phyloP scores from a whole-genome alignment of 2,329 filamentous ascomycete genomes.

The Ramularia collo-cygni region DNA sequence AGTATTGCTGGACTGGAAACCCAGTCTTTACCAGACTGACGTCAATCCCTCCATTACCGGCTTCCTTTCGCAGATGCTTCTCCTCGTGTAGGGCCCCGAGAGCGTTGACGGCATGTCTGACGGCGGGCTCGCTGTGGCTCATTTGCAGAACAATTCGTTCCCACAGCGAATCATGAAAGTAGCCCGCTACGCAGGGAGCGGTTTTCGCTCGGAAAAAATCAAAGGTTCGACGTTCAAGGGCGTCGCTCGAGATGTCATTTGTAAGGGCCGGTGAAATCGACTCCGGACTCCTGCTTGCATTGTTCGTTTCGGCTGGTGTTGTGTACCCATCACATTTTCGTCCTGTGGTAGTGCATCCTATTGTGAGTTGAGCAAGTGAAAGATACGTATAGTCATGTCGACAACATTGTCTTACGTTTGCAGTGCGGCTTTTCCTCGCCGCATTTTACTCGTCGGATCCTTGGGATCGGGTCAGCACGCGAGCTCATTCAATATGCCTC shows the following conservation, averaged over 20 bases:
- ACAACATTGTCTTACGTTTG: too few relatives aligned
- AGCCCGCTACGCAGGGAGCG: conserved; percentile 23
- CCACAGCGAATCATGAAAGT: conserved; percentile 27
- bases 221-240: conserved; percentile 25
- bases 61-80: conserved; percentile 14
- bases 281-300: conserved; percentile 9
- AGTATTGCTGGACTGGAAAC: conserved; percentile 27
- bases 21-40: conserved; percentile 18
- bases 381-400: too few relatives aligned
- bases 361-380: too few relatives aligned
- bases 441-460: conserved; percentile 52
- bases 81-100: conserved; percentile 28
- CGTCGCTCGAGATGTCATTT: conserved; percentile 19
- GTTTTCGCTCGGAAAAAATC: conserved; percentile 26
- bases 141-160: conserved; percentile 27
- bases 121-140: conserved; percentile 25
- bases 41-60: conserved; percentile 13
- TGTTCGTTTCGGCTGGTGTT: conserved; percentile 8
- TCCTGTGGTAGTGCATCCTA: conserved; percentile 50
- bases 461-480: conserved; percentile 20
- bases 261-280: conserved; percentile 15
- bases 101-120: conserved; percentile 29
- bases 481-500: not conserved
- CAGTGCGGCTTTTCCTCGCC: conserved; percentile 50
- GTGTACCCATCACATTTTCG: conserved; percentile 52